These are phyloP conservation scores for Stephania cephalantha DNA, from an alignment of 164 flowering plant genomes.

Conservation along the genomic window DNA sequence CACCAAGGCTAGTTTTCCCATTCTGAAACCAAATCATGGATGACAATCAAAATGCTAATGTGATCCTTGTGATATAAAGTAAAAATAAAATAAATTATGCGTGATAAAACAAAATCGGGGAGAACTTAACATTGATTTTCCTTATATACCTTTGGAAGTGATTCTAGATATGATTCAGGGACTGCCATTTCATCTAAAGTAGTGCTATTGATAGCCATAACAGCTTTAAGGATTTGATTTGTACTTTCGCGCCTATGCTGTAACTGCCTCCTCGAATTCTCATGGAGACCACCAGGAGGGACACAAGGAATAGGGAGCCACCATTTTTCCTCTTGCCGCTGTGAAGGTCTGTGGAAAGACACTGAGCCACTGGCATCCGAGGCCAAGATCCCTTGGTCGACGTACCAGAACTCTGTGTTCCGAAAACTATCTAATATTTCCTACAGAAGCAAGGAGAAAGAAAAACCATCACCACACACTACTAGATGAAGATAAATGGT, in stretches of 20 bases:
- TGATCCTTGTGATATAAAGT: too few relatives aligned
- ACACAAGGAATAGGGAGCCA: constrained; percentile 99
- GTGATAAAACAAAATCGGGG: background rate
- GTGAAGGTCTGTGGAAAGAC: constrained; percentile 54
- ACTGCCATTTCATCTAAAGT: constrained; percentile 91
- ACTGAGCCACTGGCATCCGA: constrained; percentile 61
- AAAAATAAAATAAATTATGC: background rate
- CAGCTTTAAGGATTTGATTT: constrained; percentile 71
- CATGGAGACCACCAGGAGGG: constrained; percentile 65
- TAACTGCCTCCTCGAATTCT: constrained; percentile 49
- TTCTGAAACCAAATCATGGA: constrained; percentile 39
- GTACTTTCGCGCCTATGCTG: constrained; percentile 61
- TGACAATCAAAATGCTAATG: background rate
- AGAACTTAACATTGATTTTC: background rate
- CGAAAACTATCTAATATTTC: constrained; percentile 77
- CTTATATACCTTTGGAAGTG: constrained; percentile 78
- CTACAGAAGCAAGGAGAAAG: constrained; percentile 27
- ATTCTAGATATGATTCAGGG: constrained; percentile 77
- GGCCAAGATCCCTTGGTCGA: constrained; percentile 79
- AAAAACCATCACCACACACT: background rate
- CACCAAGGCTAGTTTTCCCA: constrained; percentile 86
- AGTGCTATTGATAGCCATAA: constrained; percentile 54
- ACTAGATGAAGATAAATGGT: background rate
- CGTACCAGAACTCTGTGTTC: constrained; percentile 84
- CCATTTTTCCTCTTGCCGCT: constrained; percentile 95